These are phyloP conservation scores for Aureobasidium leucospermi DNA, from an alignment of 2,329 filamentous ascomycete genomes.

Conservation along the genomic window DNA sequence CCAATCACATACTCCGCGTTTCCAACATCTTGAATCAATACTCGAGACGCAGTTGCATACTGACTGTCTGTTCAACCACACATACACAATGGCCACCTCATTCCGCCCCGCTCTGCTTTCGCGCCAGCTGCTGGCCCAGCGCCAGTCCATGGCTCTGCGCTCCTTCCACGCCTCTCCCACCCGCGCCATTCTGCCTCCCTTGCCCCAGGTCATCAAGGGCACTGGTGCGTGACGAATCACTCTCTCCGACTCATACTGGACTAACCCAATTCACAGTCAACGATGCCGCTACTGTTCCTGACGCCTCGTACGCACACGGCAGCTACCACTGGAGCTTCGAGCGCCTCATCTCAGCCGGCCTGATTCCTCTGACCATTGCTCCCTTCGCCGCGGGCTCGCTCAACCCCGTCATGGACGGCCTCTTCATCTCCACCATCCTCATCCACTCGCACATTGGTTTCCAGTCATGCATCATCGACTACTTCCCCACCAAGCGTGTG, in stretches of 20 bases:
- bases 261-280: slow-evolving; percentile 57
- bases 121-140: slow-evolving; percentile 28
- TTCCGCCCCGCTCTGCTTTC: slow-evolving; percentile 30
- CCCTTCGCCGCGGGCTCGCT: slow-evolving; percentile 89
- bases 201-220: slow-evolving; percentile 72
- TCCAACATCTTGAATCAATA: background rate
- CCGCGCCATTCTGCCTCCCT: slow-evolving; percentile 70
- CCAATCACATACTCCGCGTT: slow-evolving; percentile 2
- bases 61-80: background rate
- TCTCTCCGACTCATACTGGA: background rate
- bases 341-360: slow-evolving; percentile 65
- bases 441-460: slow-evolving; percentile 96
- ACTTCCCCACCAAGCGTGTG: slow-evolving; percentile 67
- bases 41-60: background rate
- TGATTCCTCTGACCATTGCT: slow-evolving; percentile 80
- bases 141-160: slow-evolving; percentile 32
- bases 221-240: slow-evolving; percentile 47
- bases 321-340: slow-evolving; percentile 99
- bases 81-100: slow-evolving; percentile 44
- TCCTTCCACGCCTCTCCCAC: slow-evolving; percentile 81
- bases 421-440: slow-evolving; percentile 74
- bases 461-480: slow-evolving; percentile 81
- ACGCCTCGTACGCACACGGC: slow-evolving; percentile 69
- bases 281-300: slow-evolving; percentile 70
- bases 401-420: slow-evolving; percentile 80